Evolutionary conservation across 345 rosid species (phyloP), one percentile per base, ranked within the genome.

Genomic region (Populus simonii): DNA sequence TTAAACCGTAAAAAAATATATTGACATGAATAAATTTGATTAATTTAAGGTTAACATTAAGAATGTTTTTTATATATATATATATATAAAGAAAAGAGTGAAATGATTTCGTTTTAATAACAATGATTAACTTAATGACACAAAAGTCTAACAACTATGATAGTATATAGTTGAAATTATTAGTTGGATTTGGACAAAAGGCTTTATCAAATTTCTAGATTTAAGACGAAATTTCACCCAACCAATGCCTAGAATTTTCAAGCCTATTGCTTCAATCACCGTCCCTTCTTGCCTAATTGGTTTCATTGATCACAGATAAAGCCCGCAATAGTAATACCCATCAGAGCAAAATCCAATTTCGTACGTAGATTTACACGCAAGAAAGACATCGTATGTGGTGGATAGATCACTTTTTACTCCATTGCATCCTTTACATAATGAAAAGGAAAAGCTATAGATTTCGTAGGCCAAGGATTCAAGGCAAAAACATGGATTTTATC

Each of bases 281-380:
- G 41, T 18, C 59, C 49, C 41, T 31, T n/a, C 38, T 43, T 68
- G 82, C 49, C 16, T 79, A 69, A 68, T 51, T 12, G 36, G 68
- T 43, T 57, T 25, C 31, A 67, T 27, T 41, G 78, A 73, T 13
- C 39, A 39, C 0, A 1, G 53, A 22, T 3, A 7, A 80, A 85
- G 76, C 39, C 84, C 87, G 74, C 82, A 76, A 35, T 72, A 31
- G 74, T 80, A 76, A 35, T 72, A 31, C 67, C 81, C 83, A 77
- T 66, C 38, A 73, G 76, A 35, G 29, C 35, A 27, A 51, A 74
- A 71, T 25, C 73, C 31, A 49, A 31, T 66, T 74, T 57, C 29
- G 18, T 75, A 66, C 74, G 82, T 82, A 82, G 38, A 57, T 3
- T 23, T 22, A 55, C 72, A 84, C 51, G 84, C 85, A 68, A 80